Base-by-base conservation (phyloP, 2,329 filamentous ascomycete genomes). In the Aspergillus ibericus region DNA sequence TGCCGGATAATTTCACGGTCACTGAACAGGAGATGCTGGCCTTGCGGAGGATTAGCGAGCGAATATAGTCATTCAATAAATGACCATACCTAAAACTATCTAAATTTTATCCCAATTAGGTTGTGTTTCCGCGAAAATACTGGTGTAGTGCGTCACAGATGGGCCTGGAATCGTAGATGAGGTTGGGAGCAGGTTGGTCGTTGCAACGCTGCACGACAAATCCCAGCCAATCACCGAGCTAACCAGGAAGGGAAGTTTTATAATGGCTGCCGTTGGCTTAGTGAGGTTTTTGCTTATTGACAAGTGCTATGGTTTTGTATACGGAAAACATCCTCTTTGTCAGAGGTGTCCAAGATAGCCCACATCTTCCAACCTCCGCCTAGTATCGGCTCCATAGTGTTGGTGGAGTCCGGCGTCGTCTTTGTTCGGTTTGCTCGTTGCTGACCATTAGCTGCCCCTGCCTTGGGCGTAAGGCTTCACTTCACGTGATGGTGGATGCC, bases 1-100 rank as follows among this genome's bases (percentile, higher is more conserved):
- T 77, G 20, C 69, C 76, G 3, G 69, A 73, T 58, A 68, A 72
- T n/a, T 44, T 78, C 15, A 69, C 60, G 40, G 53, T 78, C 20
- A 71, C 70, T 13, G 57, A 64, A 2, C 68, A 72, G 35, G 76
- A 78, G 63, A 67, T 56, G 57, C 60, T 65, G 49, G 56, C 73
- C 1, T 59, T 78, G 25, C 66, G 71, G 47, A 66, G 56, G 27
- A 68, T 78, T 18, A 72, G 74, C 49, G 62, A 70, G 38, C 69
- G 75, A 50, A 63, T 78, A 58, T 71, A 62, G 60, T 50, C 61
- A 58, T 58, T 18, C 18, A 32, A 27, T 48, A 42, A 27, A 49
- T 34, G 15, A 20, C 9, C 8, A 32, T 32, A 32, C 29, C 2
- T 9, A 32, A 10, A 32, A 32, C 12, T 44, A 34, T 34, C 35